phyloP scores from a whole-genome alignment of 1,139 yeast species.

The Pneumocystis wakefieldiae region DNA sequence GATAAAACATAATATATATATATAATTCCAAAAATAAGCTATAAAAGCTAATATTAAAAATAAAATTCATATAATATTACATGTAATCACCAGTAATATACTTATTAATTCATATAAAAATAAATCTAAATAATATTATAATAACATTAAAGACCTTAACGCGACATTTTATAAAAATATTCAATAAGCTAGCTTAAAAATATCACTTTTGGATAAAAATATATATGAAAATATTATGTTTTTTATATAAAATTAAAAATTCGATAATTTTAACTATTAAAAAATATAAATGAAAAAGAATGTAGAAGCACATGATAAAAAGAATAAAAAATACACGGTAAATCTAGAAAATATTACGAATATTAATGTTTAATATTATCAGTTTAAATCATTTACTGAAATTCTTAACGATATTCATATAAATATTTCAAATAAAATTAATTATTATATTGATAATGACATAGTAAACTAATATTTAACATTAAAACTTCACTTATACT shows the following conservation, averaged over 20 bases:
- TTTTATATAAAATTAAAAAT: background rate
- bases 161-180: no score
- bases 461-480: constrained; percentile 14
- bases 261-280: background rate
- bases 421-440: constrained; percentile 58
- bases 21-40: no score
- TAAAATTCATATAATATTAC: no score
- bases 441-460: constrained; percentile 45
- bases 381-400: constrained; percentile 29
- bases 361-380: background rate
- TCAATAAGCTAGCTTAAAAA: no score
- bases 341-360: background rate
- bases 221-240: background rate
- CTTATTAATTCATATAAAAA: no score
- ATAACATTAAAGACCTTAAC: no score
- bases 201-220: background rate
- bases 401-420: constrained; percentile 71
- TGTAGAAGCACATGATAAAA: background rate
- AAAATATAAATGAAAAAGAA: background rate
- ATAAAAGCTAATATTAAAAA: no score
- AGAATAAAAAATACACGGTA: background rate
- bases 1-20: no score
- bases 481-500: background rate
- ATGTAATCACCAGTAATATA: no score
- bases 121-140: no score